Conservation (phyloP, 352 stramenopile genomes). For the Pythium oligandrum region DNA sequence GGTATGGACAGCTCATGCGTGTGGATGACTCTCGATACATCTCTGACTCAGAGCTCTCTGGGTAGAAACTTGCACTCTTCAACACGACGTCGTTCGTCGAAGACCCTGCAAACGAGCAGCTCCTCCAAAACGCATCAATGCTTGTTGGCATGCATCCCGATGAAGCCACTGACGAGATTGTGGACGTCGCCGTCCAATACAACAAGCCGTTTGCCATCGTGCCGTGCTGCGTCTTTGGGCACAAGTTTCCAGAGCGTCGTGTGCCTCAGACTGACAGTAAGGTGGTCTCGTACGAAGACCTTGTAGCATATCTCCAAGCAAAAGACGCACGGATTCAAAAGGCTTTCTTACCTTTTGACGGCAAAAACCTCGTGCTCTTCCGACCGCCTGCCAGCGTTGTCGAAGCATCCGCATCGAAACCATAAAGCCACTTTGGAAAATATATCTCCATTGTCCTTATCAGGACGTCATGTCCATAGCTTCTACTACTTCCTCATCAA, state of each 20-base stretch:
- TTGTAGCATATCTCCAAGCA: slow-evolving; percentile 72
- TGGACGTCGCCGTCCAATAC: slow-evolving; percentile 87
- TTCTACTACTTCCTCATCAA: too few relatives aligned
- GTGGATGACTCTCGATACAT: too few relatives aligned
- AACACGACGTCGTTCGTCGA: slow-evolving; percentile 61
- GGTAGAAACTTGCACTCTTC: slow-evolving; percentile 42
- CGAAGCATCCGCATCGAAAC: too few relatives aligned
- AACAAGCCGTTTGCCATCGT: slow-evolving; percentile 94
- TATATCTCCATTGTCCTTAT: too few relatives aligned
- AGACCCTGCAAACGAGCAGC: slow-evolving; percentile 30
- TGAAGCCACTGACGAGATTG: slow-evolving; percentile 93
- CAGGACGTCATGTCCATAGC: too few relatives aligned
- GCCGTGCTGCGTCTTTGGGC: slow-evolving; percentile 95
- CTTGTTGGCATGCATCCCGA: slow-evolving; percentile 94
- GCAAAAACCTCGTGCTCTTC: slow-evolving; percentile 84
- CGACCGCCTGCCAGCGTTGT: slow-evolving; percentile 8
- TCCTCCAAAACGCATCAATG: slow-evolving; percentile 71
- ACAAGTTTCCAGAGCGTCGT: slow-evolving; percentile 81
- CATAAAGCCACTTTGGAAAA: too few relatives aligned
- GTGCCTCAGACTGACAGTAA: slow-evolving; percentile 28
- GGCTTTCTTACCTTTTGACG: slow-evolving; percentile 69
- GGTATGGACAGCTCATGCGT: slow-evolving; percentile 14
- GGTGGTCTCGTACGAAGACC: slow-evolving; percentile 74
- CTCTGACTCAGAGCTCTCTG: too few relatives aligned
- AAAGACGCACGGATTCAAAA: slow-evolving; percentile 63